Evolutionary conservation across 164 flowering plant species (phyloP), one percentile per base, ranked within the genome.

Genomic region (Annona squamosa): DNA sequence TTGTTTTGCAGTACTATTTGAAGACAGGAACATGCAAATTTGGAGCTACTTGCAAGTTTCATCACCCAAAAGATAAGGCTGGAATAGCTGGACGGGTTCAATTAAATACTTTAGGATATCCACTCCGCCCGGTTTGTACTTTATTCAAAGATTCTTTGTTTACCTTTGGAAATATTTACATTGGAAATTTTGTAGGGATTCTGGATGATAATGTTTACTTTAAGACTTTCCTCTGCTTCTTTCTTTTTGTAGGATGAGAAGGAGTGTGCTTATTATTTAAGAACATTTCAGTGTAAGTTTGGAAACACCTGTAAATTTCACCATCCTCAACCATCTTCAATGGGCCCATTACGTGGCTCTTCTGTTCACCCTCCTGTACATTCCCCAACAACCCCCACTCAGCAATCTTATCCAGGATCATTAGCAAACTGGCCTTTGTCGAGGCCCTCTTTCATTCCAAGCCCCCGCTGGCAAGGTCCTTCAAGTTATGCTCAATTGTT

Each of bases 11-110:
- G 99, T 94, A 89, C 81, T 95, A 87, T 75, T 78, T 95, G 85
- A 93, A 91, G 85, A 95, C 97, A 5, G 99, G 97, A 74, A 88
- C 94, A 42, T 95, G 99, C 87, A 95, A 95, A 77, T 95, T 91
- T 83, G 99, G 98, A 75, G 89, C 90, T 65, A 90, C 98, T 57
- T 96, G 99, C 90, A 95, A 95, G 82, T 95, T 93, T 80, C 91
- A 95, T 83, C 99, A 95, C 83, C 98, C 99, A 56, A 86, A 82
- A 83, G 97, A 93, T 73, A 90, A 89, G 81, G 99, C 94, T 78
- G 99, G 97, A 73, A 81, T 89, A 80, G 91, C 91, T 70, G 97
- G 97, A 84, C 86, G 91, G 81, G 97, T 89, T 77, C 65, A 87
- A 47, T 75, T 89, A 59, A 96, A 96, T 84, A 76, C 84, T 74